Base-by-base conservation (phyloP, 768 basidiomycete genomes). In the Mrakia gelida region DNA sequence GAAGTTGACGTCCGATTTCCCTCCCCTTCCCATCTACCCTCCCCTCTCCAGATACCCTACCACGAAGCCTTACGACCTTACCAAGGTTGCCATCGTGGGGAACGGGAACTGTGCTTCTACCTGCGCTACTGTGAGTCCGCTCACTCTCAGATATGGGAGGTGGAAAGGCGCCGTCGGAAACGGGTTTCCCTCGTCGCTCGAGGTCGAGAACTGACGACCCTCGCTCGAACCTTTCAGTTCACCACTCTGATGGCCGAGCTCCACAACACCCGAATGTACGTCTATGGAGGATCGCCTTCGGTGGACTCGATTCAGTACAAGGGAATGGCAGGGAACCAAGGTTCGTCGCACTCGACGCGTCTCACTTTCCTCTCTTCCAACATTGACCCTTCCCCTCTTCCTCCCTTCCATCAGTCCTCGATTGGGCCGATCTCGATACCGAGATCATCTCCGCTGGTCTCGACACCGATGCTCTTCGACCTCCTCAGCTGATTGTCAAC, bases 211-310 rank as follows among this genome's bases (percentile, higher is more conserved):
- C 26, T n/a, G 28, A 59, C 59, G n/a, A 18, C 59, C 13, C 18
- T 28, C 59, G 2, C 11, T 28, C 59, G 59, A 21, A 23, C 10
- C 59, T 28, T 28, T 2, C 59, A 59, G 87, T 90, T 90, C 81
- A 88, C 86, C 75, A 89, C 89, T 2, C 81, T 89, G 73, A 89
- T 90, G 89, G 85, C 86, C 72, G 90, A 90, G 81, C 83, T 86
- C 18, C 88, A 89, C 80, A 81, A 85, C 13, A 88, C 87, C 3
- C 88, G 86, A 80, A 87, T 88, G 63, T 89, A 87, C 8, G 89
- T 21, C 89, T 90, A 79, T 89, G 89, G 32, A 89, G 89, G 32
- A 88, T 88, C 82, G 88, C 89, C 4, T 86, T 86, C 5, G 85
- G 87, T 80, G 80, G 81, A 38, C 84, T 89, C 78, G 84, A 70